Evolutionary conservation across 2,329 filamentous ascomycete genomes (phyloP).

Genomic region (Cryphonectria nitschkei): DNA sequence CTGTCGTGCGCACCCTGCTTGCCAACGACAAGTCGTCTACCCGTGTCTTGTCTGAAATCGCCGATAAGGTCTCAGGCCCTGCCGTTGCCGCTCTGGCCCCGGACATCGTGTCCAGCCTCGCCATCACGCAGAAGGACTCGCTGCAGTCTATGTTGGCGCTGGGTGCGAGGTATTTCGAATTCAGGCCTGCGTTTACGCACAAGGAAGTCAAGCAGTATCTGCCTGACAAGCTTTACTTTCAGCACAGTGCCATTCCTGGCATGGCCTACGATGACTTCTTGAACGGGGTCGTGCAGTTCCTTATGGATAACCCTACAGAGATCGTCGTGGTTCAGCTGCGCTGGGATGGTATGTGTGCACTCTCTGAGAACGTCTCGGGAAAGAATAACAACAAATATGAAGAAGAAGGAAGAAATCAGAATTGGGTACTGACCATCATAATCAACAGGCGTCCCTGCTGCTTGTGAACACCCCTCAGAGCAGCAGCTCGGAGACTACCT

Average conservation of each 20-base stretch:
- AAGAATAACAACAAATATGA: no score
- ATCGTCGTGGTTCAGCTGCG: conserved; percentile 54
- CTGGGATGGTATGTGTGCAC: conserved; percentile 13
- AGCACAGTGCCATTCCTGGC: conserved; percentile 54
- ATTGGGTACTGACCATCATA: no score
- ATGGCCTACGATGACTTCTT: conserved; percentile 52
- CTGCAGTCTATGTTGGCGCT: conserved; percentile 48
- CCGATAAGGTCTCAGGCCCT: conserved; percentile 34
- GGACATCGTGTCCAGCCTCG: conserved; percentile 51
- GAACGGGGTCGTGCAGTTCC: conserved; percentile 44
- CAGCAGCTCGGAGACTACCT: conserved; percentile 46
- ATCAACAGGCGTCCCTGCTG: conserved; percentile 46
- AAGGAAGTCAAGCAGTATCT: conserved; percentile 43
- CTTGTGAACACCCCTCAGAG: conserved; percentile 47
- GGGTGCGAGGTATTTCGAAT: conserved; percentile 56
- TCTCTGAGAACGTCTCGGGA: neutral
- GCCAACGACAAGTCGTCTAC: conserved; percentile 31
- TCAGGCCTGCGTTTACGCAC: conserved; percentile 53
- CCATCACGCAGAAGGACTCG: conserved; percentile 55
- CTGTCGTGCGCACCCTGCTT: conserved; percentile 36
- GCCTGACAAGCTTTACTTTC: conserved; percentile 53
- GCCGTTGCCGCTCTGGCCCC: conserved; percentile 40
- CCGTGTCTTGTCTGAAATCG: conserved; percentile 32
- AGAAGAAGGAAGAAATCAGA: neutral
- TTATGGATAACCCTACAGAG: conserved; percentile 45